Evolutionary conservation across 2,329 filamentous ascomycete species (phyloP).

Genomic region (Fusarium nisikadoi): DNA sequence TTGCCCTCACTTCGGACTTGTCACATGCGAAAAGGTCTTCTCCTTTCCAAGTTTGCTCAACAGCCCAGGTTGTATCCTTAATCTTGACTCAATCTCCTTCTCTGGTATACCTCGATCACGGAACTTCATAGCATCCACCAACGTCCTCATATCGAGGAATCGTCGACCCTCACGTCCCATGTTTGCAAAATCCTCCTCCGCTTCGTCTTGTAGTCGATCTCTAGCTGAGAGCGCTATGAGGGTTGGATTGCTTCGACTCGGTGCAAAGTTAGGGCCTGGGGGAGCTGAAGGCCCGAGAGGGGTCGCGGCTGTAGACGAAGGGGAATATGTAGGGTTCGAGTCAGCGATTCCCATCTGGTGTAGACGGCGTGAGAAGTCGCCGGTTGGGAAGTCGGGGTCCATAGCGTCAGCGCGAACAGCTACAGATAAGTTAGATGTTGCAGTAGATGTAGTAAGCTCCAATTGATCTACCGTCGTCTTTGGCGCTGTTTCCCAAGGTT

Average conservation of each 20-base stretch:
- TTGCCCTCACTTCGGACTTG: constrained; percentile 33
- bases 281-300: constrained; percentile 36
- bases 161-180: constrained; percentile 54
- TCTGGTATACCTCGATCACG: constrained; percentile 53
- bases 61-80: constrained; percentile 59
- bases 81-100: constrained; percentile 57
- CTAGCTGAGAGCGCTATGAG: constrained; percentile 62
- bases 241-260: constrained; percentile 55
- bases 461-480: constrained; percentile 36
- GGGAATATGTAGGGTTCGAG: constrained; percentile 64
- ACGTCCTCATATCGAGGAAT: constrained; percentile 59
- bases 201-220: constrained; percentile 55
- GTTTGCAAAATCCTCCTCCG: constrained; percentile 57
- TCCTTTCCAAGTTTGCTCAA: constrained; percentile 57
- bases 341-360: constrained; percentile 65
- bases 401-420: constrained; percentile 54
- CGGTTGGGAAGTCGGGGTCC: constrained; percentile 55
- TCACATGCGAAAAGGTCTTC: constrained; percentile 54
- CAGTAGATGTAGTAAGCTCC: neutral
- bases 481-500: constrained; percentile 18
- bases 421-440: constrained; percentile 39
- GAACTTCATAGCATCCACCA: constrained; percentile 59
- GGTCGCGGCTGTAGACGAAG: constrained; percentile 58
- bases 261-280: constrained; percentile 44
- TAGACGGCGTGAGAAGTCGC: constrained; percentile 63